Conservation (phyloP, 2,329 filamentous ascomycete genomes). For the Fusarium floridanum region DNA sequence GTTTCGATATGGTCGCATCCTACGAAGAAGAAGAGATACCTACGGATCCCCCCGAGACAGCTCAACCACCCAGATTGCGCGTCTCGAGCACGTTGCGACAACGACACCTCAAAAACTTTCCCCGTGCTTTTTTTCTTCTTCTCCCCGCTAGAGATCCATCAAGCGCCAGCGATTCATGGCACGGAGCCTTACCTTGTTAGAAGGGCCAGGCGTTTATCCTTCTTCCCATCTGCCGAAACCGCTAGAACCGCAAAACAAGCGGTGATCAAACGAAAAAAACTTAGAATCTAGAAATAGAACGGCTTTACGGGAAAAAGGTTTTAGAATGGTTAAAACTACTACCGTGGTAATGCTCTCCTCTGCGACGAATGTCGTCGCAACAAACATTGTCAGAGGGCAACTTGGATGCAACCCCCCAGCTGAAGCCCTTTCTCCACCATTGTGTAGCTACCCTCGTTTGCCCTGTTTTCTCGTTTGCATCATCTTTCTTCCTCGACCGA, state of each 20-base stretch:
- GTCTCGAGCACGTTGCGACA: constrained; percentile 24
- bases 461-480: background rate
- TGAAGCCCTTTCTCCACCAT: constrained; percentile 4
- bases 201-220: background rate
- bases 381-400: constrained; percentile 1
- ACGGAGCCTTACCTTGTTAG: background rate
- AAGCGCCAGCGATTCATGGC: background rate
- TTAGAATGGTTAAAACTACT: background rate
- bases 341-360: too few species aligned
- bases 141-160: background rate
- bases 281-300: background rate
- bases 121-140: background rate
- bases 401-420: constrained; percentile 1
- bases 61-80: constrained; percentile 19
- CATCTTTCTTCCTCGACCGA: constrained; percentile 7
- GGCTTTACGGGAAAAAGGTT: background rate
- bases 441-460: background rate
- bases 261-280: background rate
- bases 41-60: background rate
- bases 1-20: background rate
- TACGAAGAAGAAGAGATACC: background rate
- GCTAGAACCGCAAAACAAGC: background rate
- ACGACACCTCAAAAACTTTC: background rate
- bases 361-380: background rate
- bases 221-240: background rate